Evolutionary conservation across 2,329 filamentous ascomycete species (phyloP), one percentile per base, ranked within the genome.

Genomic region (Diaporthe caulivora): DNA sequence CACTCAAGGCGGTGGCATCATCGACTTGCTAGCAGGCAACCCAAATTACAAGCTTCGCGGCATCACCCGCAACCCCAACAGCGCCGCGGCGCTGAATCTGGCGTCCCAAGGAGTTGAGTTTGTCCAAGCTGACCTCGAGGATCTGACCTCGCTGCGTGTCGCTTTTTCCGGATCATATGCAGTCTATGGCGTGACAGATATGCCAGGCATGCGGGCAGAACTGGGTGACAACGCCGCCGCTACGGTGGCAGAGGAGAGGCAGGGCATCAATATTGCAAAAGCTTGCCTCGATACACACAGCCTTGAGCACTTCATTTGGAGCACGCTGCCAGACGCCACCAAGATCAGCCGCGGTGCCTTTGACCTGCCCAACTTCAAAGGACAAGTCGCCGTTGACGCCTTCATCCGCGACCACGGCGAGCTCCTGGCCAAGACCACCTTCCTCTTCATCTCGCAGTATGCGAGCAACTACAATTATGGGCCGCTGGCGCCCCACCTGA

Each of bases 261-360:
- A 84, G 31, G 84, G 81, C 13, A 82, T 82, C 77, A 85, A 82
- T 31, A 75, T 86, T 11, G 84, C 83, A 3, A 78, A 79, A 9
- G 84, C 84, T 3, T 84, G 84, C 7, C 79, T 81, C 0, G 72
- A 76, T 21, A 82, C 78, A 0, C 21, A 74, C 0, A 81, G 82
- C 0, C 77, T 86, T 5, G 79, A 85, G 74, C 82, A 85, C 71
- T 86, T 82, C 75, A 78, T 86, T 73, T 86, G 84, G 83, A 84
- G 82, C n/a, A 86, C 84, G 0, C 76, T 81, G 1, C 84, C 84
- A 3, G 79, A 81, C 65, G 76, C 79, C 17, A 79, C 76, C 55
- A 75, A 70, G 21, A 74, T 80, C 18, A 78, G 80, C 2, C 71
- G 74, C 8, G 83, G 82, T 0, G 79, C 81, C 55, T 74, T 77